phyloP scores from a whole-genome alignment of 2,329 filamentous ascomycete species.

The Colletotrichum gigasporum region DNA sequence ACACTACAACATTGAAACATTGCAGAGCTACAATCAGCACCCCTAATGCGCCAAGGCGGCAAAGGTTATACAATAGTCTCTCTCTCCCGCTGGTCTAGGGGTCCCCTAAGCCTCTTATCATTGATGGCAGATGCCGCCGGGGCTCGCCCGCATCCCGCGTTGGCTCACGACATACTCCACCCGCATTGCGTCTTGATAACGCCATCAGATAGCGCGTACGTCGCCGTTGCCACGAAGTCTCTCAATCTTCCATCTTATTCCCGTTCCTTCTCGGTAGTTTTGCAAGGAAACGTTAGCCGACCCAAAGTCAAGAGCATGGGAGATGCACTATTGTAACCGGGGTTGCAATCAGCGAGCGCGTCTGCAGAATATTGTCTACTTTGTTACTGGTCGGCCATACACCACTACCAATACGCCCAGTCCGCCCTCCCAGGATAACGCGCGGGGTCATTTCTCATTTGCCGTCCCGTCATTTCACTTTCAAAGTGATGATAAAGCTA shows the following conservation, averaged over 20 bases:
- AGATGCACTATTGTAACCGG: background rate
- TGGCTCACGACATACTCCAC: slow-evolving; percentile 21
- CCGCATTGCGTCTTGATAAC: slow-evolving; percentile 25
- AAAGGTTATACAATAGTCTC: background rate
- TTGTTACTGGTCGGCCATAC: background rate
- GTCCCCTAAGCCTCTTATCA: background rate
- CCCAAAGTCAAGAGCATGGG: background rate
- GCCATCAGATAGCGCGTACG: slow-evolving; percentile 15
- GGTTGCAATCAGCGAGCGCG: background rate
- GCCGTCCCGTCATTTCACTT: background rate
- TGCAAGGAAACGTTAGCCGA: background rate
- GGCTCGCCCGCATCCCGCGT: background rate
- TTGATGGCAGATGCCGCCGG: background rate
- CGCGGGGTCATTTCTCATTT: background rate
- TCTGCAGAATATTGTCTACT: background rate
- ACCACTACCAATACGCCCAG: background rate
- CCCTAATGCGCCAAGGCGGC: background rate
- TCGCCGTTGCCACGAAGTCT: background rate
- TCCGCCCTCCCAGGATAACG: background rate
- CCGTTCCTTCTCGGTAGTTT: background rate
- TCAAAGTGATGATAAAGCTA: background rate
- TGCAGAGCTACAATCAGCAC: background rate
- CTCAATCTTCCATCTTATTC: background rate
- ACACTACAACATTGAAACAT: no score
- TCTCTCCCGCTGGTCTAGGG: background rate